Evolutionary conservation across 75 land plant genomes (phyloP), one percentile per base, ranked within the genome.

Genomic region (Pinus albicaulis): DNA sequence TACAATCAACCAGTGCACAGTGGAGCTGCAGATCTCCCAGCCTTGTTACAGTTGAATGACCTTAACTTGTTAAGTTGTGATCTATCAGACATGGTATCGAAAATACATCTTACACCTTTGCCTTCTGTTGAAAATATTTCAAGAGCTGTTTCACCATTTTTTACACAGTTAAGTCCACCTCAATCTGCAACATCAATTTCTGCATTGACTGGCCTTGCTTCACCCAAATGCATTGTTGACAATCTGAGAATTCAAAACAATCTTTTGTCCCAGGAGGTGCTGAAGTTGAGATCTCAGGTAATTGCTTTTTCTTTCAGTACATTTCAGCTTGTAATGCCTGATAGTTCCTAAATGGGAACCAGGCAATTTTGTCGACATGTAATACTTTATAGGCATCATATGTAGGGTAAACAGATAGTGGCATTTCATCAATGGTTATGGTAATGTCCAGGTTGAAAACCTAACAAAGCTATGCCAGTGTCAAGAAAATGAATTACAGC

Each of bases 271-370:
- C 86, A 84, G 41, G 95, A 92, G 75, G 79, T 90, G 64, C 76
- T 71, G 3, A 82, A 73, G 22, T 75, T 94, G 59, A 76, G 85
- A 58, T 75, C 84, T 72, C 90, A 94, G 98, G 98, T 94, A 84
- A 73, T 13, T 55, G 58, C 8, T 34, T 80, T 70, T 76, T 68
- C 20, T 68, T 4, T 57, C 23, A 59, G 71, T 38, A 68, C n/a
- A 68, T 68, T 68, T 44, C 10, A 68, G 44, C 11, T 68, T 68
- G 14, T 41, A 38, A 68, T 7, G 22, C 13, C 48, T 41, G 19
- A 38, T 4, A 41, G 52, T 24, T 41, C 11, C 41, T 68, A 20
- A 10, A 68, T 68, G 48, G 23, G 0, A 8, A 8, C 13, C 52
- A 41, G 4, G 3, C 31, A 63, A 68, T 2, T n/a, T 38, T 19